These are phyloP conservation scores for Echium plantagineum DNA, from an alignment of 257 asterid species.

Conservation along the genomic window DNA sequence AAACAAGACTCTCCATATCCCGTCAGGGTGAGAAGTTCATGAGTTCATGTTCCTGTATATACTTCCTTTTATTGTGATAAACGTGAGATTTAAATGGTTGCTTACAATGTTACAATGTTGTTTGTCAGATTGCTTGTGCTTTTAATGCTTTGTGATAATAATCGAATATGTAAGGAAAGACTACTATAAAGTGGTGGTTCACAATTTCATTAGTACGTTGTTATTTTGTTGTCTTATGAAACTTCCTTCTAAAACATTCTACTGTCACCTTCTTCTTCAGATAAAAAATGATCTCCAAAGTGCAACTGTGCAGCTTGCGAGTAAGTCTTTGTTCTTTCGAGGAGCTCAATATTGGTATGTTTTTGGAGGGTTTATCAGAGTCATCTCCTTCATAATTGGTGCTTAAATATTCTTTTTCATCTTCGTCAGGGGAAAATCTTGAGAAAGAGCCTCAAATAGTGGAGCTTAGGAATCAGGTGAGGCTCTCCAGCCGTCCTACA, in stretches of 20 bases:
- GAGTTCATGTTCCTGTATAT: too few species aligned
- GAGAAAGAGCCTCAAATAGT: conserved; percentile 78
- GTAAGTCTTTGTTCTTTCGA: conserved; percentile 36
- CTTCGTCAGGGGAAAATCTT: conserved; percentile 61
- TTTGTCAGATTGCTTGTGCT: too few species aligned
- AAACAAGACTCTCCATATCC: too few species aligned
- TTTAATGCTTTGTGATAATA: too few species aligned
- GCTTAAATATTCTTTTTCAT: conserved; percentile 6
- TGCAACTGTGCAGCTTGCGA: conserved; percentile 86
- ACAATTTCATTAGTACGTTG: not conserved
- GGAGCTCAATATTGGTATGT: not conserved
- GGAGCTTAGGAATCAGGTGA: conserved; percentile 97
- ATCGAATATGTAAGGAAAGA: too few species aligned
- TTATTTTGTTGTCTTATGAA: conserved; percentile 5
- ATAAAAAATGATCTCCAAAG: conserved; percentile 75
- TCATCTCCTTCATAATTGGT: not conserved
- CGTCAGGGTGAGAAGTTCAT: too few species aligned
- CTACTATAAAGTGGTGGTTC: not conserved
- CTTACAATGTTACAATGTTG: too few species aligned
- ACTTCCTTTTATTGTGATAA: too few species aligned
- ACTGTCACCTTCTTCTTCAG: conserved; percentile 27
- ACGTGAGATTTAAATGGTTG: too few species aligned
- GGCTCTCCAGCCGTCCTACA: conserved; percentile 6
- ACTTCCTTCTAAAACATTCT: conserved; percentile 11
- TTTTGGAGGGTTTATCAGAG: not conserved